Evolutionary conservation across 805 yeast species (phyloP).

Genomic region (Saccharomyces kudriavzevii): DNA sequence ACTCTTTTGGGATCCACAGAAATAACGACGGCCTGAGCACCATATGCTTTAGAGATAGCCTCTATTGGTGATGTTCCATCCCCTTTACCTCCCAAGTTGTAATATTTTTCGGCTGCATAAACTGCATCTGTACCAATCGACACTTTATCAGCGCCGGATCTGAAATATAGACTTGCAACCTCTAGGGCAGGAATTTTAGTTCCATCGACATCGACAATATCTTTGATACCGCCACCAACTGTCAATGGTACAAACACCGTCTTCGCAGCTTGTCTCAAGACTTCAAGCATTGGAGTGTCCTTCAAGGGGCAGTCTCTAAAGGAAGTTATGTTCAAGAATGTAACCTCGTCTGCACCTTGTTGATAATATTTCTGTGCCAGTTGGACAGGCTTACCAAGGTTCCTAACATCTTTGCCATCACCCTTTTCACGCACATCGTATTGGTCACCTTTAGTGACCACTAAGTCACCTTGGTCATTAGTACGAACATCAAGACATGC

Average conservation of each 20-base stretch:
- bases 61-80: slow-evolving; percentile 86
- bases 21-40: slow-evolving; percentile 94
- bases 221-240: slow-evolving; percentile 97
- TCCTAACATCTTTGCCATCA: slow-evolving; percentile 60
- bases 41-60: slow-evolving; percentile 84
- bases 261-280: slow-evolving; percentile 71
- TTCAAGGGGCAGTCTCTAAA: slow-evolving; percentile 87
- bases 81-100: slow-evolving; percentile 46
- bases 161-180: slow-evolving; percentile 85
- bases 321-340: slow-evolving; percentile 90
- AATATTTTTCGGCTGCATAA: slow-evolving; percentile 75
- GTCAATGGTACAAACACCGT: slow-evolving; percentile 94
- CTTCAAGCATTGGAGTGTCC: slow-evolving; percentile 95
- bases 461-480: slow-evolving; percentile 89
- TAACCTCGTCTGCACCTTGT: slow-evolving; percentile 97
- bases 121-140: slow-evolving; percentile 98
- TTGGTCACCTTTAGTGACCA: slow-evolving; percentile 97
- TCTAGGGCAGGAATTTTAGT: slow-evolving; percentile 72
- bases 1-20: slow-evolving; percentile 95
- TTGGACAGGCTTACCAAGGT: slow-evolving; percentile 93
- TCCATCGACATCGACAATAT: slow-evolving; percentile 79
- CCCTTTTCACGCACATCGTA: slow-evolving; percentile 87
- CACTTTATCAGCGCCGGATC: slow-evolving; percentile 96
- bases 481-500: slow-evolving; percentile 97
- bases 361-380: slow-evolving; percentile 81